Evolutionary conservation across 768 basidiomycete species (phyloP), one percentile per base, ranked within the genome.

Genomic region (Chlorophyllum brunneum): DNA sequence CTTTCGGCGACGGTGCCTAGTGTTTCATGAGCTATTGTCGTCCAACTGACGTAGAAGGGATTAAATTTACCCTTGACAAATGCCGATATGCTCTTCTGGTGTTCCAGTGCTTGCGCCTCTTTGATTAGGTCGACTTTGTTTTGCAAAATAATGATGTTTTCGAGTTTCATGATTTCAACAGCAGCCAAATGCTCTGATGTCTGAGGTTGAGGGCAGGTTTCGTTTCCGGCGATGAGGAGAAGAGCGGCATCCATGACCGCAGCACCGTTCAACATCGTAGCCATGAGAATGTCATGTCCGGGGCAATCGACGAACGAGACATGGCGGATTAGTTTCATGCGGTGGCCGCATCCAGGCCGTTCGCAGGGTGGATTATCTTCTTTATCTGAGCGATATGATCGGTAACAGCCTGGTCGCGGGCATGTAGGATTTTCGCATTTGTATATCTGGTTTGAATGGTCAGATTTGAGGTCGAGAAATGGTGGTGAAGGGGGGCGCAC

Each of bases 261-360:
- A 36, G 97, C 97, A 69, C 95, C 97, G 79, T 98, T 98, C 61
- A 99, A 77, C 97, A 99, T 99, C 58, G 95, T 99, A 45, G 97
- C 97, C 97, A 99, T 99, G 69, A 99, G 85, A 85, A 99, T 98
- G 70, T 98, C 94, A 82, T 95, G 95, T 56, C 95, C 92, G 1
- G 91, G 92, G 61, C 88, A 93, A 70, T 99, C 97, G 65, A 99
- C 97, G 70, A 99, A 99, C 2, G 95, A 98, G 63, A 98, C 95
- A 63, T 99, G 97, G 59, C 95, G 86, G 57, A 98, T 65, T 59
- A 98, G 83, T 61, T 87, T 88, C 92, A 98, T 94, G 15, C 82
- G 80, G 51, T 85, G 83, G 33, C 85, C 86, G 71, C 97, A 98
- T 55, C 92, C 92, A 18, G 92, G 90, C 16, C 92, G 81, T 70